Evolutionary conservation across 805 yeast genomes (phyloP).

Genomic region (Kodamaea hsintzibuensis): DNA sequence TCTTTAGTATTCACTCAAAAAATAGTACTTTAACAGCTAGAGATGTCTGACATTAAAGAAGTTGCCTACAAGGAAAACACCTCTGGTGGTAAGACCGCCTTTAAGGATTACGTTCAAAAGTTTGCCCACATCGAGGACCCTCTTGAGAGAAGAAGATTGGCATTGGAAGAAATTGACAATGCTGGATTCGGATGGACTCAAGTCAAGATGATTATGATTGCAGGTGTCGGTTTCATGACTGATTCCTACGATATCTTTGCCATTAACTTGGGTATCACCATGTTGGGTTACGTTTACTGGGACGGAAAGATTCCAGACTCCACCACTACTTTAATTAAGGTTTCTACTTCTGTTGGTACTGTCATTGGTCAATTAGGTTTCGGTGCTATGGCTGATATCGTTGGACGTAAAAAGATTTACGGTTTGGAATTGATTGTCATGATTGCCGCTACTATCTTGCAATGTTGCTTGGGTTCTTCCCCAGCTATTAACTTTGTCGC

Average conservation of each 20-base stretch:
- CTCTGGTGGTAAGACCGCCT: conserved; percentile 80
- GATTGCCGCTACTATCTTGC: conserved; percentile 76
- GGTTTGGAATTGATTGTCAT: conserved; percentile 85
- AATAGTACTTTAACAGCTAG: neutral
- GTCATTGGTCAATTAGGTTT: conserved; percentile 88
- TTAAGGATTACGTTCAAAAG: conserved; percentile 78
- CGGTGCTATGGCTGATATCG: conserved; percentile 76
- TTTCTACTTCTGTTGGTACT: conserved; percentile 91
- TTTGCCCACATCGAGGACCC: conserved; percentile 84
- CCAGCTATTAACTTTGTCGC: conserved; percentile 75
- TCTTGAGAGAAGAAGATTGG: conserved; percentile 81
- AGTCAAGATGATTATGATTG: conserved; percentile 76
- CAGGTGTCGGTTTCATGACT: conserved; percentile 91
- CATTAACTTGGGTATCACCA: conserved; percentile 76
- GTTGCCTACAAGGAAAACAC: conserved; percentile 20
- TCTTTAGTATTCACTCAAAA: neutral
- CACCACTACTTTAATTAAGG: conserved; percentile 75
- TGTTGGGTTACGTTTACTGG: conserved; percentile 81
- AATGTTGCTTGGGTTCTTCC: conserved; percentile 71
- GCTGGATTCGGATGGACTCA: conserved; percentile 83
- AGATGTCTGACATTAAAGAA: conserved; percentile 28
- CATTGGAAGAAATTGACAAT: conserved; percentile 79
- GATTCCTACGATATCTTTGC: conserved; percentile 94
- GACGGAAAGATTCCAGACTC: conserved; percentile 62
- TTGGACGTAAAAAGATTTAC: conserved; percentile 86